phyloP scores from a whole-genome alignment of 768 basidiomycete species.

The Leucocoprinus birnbaumii region DNA sequence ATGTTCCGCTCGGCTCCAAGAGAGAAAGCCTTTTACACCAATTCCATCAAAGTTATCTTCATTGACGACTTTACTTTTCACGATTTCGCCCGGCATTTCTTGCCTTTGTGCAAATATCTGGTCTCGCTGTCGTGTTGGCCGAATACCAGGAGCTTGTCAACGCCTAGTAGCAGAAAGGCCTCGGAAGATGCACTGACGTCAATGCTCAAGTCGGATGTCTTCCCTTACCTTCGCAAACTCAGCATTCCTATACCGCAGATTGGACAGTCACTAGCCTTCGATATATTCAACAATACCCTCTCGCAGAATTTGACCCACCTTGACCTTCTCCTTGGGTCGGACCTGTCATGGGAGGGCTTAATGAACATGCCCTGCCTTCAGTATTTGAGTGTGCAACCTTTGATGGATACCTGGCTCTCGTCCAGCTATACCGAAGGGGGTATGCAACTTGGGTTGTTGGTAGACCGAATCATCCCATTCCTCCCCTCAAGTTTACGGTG shows the following conservation, averaged over 20 bases:
- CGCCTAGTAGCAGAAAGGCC: no score
- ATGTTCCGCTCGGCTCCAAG: neutral
- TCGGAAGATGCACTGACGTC: neutral
- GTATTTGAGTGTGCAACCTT: neutral
- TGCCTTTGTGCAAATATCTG: neutral
- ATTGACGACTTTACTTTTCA: neutral
- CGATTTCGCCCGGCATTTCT: neutral
- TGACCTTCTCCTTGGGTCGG: neutral
- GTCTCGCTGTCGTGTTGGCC: neutral
- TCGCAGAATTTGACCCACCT: neutral
- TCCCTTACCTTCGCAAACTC: neutral
- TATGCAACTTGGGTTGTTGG: neutral
- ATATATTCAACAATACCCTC: neutral
- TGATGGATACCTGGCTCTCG: neutral
- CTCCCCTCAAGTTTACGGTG: neutral
- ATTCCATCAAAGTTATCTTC: neutral
- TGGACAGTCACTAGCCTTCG: no score
- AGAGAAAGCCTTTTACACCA: neutral
- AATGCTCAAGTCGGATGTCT: neutral
- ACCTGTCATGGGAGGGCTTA: neutral
- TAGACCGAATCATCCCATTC: neutral
- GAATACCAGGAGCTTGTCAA: neutral
- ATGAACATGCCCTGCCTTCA: neutral
- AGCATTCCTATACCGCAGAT: neutral
- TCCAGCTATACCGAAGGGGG: neutral